phyloP scores from a whole-genome alignment of 1,284 basidiomycete genomes.

The Ceratobasidium sp. region DNA sequence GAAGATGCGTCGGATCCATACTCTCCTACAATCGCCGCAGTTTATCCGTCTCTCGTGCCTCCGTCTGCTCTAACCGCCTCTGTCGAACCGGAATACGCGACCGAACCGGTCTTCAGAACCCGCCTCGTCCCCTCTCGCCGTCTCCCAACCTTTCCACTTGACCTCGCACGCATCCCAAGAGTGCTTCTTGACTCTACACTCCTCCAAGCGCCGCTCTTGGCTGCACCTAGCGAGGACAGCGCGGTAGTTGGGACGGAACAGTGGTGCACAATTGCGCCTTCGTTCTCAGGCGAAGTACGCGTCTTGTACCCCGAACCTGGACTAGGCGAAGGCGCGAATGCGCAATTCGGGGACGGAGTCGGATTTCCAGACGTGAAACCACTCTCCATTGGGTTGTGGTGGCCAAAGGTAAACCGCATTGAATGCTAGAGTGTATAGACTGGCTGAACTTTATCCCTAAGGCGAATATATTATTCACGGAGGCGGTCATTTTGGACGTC shows the following conservation, averaged over 20 bases:
- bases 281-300: background rate
- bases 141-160: constrained; percentile 19
- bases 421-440: too few relatives aligned
- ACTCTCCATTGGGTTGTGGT: constrained; percentile 16
- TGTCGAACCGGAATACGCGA: background rate
- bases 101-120: constrained; percentile 14
- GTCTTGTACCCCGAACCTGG: constrained; percentile 38
- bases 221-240: background rate
- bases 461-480: constrained; percentile 19
- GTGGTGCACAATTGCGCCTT: constrained; percentile 24
- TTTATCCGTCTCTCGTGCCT: constrained; percentile 1
- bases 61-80: background rate
- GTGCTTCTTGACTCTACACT: background rate
- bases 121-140: constrained; percentile 25
- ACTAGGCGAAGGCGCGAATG: background rate
- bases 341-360: constrained; percentile 21
- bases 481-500: constrained; percentile 8
- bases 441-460: background rate
- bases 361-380: constrained; percentile 35
- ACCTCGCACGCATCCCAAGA: constrained; percentile 16
- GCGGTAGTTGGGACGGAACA: constrained; percentile 25
- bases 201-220: constrained; percentile 16
- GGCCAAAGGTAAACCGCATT: constrained; percentile 10
- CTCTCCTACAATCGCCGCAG: constrained; percentile 15
- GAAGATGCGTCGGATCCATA: constrained; percentile 29